These are phyloP conservation scores for Elsinoe ampelina DNA, from an alignment of 2,329 filamentous ascomycete species.

Conservation along the genomic window DNA sequence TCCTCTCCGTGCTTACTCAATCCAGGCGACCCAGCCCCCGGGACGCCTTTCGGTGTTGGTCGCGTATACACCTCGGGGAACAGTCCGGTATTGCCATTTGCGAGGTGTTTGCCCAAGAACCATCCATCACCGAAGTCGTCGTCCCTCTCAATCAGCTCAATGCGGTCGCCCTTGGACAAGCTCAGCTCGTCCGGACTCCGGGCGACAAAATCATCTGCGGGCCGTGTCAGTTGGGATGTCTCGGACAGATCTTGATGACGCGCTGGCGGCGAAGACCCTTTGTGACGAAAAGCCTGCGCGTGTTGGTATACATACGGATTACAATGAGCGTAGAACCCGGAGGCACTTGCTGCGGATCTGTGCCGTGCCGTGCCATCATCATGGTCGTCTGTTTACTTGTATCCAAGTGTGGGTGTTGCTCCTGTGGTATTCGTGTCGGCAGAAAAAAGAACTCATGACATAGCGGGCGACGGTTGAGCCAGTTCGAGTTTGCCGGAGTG, in stretches of 20 bases:
- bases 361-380: constrained; percentile 10
- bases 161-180: constrained; percentile 72
- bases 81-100: constrained; percentile 64
- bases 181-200: constrained; percentile 89
- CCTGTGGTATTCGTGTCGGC: constrained; percentile 2
- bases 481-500: not conserved
- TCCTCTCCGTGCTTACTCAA: constrained; percentile 23
- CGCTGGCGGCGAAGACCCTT: not conserved
- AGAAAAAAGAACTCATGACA: constrained; percentile 11
- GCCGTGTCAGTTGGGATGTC: not conserved
- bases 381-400: constrained; percentile 16
- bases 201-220: constrained; percentile 80
- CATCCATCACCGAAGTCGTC: constrained; percentile 84
- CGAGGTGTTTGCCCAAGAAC: constrained; percentile 68
- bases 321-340: constrained; percentile 47
- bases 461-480: constrained; percentile 9
- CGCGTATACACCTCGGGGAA: constrained; percentile 58
- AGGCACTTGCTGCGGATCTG: constrained; percentile 19
- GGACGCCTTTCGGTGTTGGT: constrained; percentile 28
- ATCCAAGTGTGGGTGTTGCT: not conserved
- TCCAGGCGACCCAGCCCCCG: constrained; percentile 26
- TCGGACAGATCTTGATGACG: not conserved
- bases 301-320: constrained; percentile 48
- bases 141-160: constrained; percentile 75
- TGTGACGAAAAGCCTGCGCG: not conserved